Evolutionary conservation across 2,329 filamentous ascomycete genomes (phyloP).

Genomic region (Colletotrichum cereale): DNA sequence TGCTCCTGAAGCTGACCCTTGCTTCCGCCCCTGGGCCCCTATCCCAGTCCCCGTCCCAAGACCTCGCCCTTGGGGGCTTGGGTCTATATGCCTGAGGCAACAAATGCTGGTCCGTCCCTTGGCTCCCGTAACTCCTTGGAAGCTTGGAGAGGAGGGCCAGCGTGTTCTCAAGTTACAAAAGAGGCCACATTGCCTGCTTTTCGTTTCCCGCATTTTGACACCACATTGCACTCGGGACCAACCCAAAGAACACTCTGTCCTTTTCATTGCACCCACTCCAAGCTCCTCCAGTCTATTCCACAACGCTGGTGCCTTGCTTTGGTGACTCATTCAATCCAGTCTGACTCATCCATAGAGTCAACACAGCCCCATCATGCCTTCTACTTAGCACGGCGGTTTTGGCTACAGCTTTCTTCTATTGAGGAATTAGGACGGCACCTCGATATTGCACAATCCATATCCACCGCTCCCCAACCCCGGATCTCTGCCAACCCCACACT

Average conservation of each 20-base stretch:
- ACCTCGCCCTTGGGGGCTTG: slow-evolving; percentile 4
- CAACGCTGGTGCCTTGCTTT: slow-evolving; percentile 25
- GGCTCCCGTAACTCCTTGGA: slow-evolving; percentile 24
- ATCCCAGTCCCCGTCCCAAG: not conserved
- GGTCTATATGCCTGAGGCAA: slow-evolving; percentile 29
- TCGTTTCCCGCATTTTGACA: not conserved
- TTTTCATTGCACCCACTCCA: slow-evolving; percentile 4
- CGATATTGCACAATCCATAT: slow-evolving; percentile 37
- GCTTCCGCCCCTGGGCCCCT: slow-evolving; percentile 4
- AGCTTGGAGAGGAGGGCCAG: slow-evolving; percentile 22
- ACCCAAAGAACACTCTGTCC: slow-evolving; percentile 38
- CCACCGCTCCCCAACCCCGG: slow-evolving; percentile 25
- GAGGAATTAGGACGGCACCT: slow-evolving; percentile 56
- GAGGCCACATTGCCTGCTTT: slow-evolving; percentile 40
- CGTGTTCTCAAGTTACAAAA: slow-evolving; percentile 42
- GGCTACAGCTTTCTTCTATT: slow-evolving; percentile 49
- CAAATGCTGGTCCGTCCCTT: not conserved
- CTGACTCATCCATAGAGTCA: slow-evolving; percentile 45
- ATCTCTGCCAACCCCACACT: not conserved
- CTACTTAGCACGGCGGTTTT: slow-evolving; percentile 28
- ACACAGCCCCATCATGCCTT: slow-evolving; percentile 44
- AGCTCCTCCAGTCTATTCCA: not conserved
- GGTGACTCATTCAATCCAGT: slow-evolving; percentile 35
- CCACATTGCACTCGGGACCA: slow-evolving; percentile 9
- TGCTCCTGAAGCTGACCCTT: slow-evolving; percentile 17